Conservation (phyloP, 441 rosid species). For the Pelargonium myrrhifolium region DNA sequence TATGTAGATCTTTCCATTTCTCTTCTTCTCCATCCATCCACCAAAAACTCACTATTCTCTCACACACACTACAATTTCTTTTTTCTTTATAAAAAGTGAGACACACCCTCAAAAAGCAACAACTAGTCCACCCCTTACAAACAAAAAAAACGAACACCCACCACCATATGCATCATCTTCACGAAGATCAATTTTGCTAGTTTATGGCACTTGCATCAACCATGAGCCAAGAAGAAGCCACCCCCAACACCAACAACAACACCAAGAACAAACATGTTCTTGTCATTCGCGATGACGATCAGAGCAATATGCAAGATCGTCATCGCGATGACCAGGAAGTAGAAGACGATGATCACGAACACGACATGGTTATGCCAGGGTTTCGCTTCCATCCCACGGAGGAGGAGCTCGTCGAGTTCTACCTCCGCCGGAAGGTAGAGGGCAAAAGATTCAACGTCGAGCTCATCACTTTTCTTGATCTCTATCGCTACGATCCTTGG, state of each 20-base stretch:
- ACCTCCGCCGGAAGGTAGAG: slow-evolving; percentile 99
- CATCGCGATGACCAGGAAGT: slow-evolving; percentile 9
- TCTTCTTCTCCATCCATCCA: background rate
- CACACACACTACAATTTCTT: too few relatives aligned
- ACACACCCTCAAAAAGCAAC: too few relatives aligned
- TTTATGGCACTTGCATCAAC: slow-evolving; percentile 66
- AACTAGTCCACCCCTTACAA: too few relatives aligned
- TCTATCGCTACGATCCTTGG: slow-evolving; percentile 99
- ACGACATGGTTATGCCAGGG: slow-evolving; percentile 98
- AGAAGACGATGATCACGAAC: slow-evolving; percentile 65
- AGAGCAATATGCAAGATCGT: background rate
- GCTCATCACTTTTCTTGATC: slow-evolving; percentile 96
- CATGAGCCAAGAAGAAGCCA: slow-evolving; percentile 44
- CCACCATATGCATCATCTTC: too few relatives aligned
- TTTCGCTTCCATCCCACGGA: slow-evolving; percentile 97
- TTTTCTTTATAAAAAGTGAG: background rate
- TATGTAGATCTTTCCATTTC: slow-evolving; percentile 34
- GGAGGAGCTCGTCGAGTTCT: slow-evolving; percentile 96
- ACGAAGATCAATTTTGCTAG: background rate
- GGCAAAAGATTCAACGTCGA: slow-evolving; percentile 97
- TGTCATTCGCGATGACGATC: slow-evolving; percentile 17
- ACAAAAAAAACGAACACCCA: too few relatives aligned
- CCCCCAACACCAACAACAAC: slow-evolving; percentile 17
- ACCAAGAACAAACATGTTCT: slow-evolving; percentile 15
- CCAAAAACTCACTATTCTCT: too few relatives aligned